phyloP scores from a whole-genome alignment of 2,329 filamentous ascomycete genomes.

The Fusarium guadeloupense region DNA sequence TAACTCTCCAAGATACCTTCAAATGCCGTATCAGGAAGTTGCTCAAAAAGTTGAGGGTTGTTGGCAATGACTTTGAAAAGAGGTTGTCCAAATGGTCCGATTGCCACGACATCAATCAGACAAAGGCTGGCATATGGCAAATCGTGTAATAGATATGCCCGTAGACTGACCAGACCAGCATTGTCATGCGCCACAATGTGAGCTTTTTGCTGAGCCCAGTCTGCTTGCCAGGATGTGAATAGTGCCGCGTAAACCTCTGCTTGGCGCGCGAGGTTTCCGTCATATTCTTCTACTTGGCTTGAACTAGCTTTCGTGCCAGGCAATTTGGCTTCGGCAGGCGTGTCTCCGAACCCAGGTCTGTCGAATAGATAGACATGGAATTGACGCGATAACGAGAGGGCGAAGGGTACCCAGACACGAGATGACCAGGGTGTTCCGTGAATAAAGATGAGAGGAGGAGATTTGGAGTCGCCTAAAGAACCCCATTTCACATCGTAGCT shows the following conservation, averaged over 20 bases:
- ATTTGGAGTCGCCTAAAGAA: slow-evolving; percentile 44
- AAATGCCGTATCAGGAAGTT: slow-evolving; percentile 46
- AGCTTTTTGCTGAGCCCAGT: slow-evolving; percentile 41
- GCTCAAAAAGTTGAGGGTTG: slow-evolving; percentile 48
- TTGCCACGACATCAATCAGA: slow-evolving; percentile 54
- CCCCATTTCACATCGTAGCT: slow-evolving; percentile 46
- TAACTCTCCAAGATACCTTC: slow-evolving; percentile 53
- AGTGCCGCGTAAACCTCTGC: slow-evolving; percentile 51
- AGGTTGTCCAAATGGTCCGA: slow-evolving; percentile 54
- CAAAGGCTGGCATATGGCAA: slow-evolving; percentile 51
- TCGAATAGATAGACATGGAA: slow-evolving; percentile 57
- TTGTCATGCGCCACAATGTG: slow-evolving; percentile 58
- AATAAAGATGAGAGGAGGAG: slow-evolving; percentile 53
- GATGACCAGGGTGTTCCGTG: slow-evolving; percentile 61
- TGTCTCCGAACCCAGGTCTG: slow-evolving; percentile 55
- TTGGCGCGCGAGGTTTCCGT: slow-evolving; percentile 51
- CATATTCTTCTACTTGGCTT: slow-evolving; percentile 34
- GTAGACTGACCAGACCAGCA: slow-evolving; percentile 53
- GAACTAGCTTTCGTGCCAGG: slow-evolving; percentile 3
- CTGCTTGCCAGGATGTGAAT: slow-evolving; percentile 46
- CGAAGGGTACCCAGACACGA: slow-evolving; percentile 50
- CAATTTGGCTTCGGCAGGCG: slow-evolving; percentile 41
- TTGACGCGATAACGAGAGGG: slow-evolving; percentile 46
- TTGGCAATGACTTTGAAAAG: slow-evolving; percentile 54
- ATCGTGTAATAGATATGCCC: slow-evolving; percentile 50